Base-by-base conservation (phyloP, 2,329 filamentous ascomycete species). In the Dactylellina drechsleri region DNA sequence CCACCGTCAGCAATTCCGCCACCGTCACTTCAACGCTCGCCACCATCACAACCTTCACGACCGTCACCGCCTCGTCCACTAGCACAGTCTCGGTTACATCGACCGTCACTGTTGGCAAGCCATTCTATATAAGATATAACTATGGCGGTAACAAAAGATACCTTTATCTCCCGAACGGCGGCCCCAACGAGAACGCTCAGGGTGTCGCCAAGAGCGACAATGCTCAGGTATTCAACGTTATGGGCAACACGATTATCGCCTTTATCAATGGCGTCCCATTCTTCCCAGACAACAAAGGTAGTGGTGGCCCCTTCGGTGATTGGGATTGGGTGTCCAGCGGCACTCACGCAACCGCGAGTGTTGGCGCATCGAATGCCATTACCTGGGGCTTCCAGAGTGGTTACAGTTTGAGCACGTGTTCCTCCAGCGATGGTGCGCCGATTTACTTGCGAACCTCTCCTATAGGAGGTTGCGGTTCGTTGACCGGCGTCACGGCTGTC, bases 21-120 rank as follows among this genome's bases (percentile, higher is more conserved):
- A 60, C 54, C 20, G 26, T 23, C 5, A 60, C 65, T 12, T 60
- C 45, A 7, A 13, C 47, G 12, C 20, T 54, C 8, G 43, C 65
- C 8, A 68, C 65, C 7, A 68, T 68, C 10, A 60, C 56, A 43
- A 60, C 45, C 8, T 54, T 60, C 41, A 36, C 18, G 23, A 60
- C 56, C 10, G 31, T 23, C 20, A 66, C 18, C 43, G 45, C 45
- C 12, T 59, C 53, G 13, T 49, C 53, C 0, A 67, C 64, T 0
- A 26, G 31, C 7, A 67, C 64, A 6, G 45, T 67, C 5, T 67
- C 64, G 10, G 45, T 31, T 2, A 67, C 64, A 20, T 52, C 64
- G 10, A 67, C 64, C 16, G 64, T 67, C 18, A 67, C 64, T 15
- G 64, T 67, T 16, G 64, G 64, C 8, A 50, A 41, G 16, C 43